A percentile compares a stretch with the other conserved stretches of the same genome.
These are phyloP conservation scores for Macrophomina pseudophaseolina DNA, from an alignment of 2,329 filamentous ascomycete species.

Conservation along the genomic window DNA sequence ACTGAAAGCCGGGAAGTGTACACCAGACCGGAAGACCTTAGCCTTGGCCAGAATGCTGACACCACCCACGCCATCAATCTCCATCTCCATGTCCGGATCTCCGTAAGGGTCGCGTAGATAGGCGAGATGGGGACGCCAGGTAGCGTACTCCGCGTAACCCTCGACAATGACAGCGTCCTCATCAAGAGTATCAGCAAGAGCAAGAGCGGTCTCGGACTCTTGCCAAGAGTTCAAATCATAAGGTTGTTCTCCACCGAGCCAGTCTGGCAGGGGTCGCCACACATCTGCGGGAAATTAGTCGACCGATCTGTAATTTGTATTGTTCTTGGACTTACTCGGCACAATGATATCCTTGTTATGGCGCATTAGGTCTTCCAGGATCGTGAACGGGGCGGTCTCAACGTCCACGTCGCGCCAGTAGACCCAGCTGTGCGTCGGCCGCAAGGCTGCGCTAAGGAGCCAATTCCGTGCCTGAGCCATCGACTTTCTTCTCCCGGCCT, in stretches of 20 bases:
- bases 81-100: constrained; percentile 99
- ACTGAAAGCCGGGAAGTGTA: constrained; percentile 97
- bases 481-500: constrained; percentile 89
- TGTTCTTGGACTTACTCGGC: constrained; percentile 72
- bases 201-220: constrained; percentile 94
- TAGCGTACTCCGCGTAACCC: constrained; percentile 97
- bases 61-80: constrained; percentile 95
- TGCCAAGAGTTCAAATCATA: constrained; percentile 99
- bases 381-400: constrained; percentile 94
- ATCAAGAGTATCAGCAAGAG: constrained; percentile 90
- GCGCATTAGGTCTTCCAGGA: constrained; percentile 95
- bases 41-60: constrained; percentile 98
- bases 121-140: constrained; percentile 94
- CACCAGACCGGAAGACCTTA: constrained; percentile 89
- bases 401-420: constrained; percentile 99
- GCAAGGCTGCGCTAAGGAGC: constrained; percentile 88
- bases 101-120: constrained; percentile 97
- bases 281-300: constrained; percentile 62
- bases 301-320: not conserved
- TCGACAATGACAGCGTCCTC: constrained; percentile 99
- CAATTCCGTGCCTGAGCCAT: constrained; percentile 99
- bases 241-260: constrained; percentile 97
- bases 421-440: constrained; percentile 97
- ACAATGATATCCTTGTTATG: constrained; percentile 99
- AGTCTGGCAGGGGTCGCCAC: constrained; percentile 97